Percentiles rank a stretch among this genome's conserved stretches.
Evolutionary conservation across 2,329 filamentous ascomycete genomes (phyloP).

Genomic region (Neonectria faginata): DNA sequence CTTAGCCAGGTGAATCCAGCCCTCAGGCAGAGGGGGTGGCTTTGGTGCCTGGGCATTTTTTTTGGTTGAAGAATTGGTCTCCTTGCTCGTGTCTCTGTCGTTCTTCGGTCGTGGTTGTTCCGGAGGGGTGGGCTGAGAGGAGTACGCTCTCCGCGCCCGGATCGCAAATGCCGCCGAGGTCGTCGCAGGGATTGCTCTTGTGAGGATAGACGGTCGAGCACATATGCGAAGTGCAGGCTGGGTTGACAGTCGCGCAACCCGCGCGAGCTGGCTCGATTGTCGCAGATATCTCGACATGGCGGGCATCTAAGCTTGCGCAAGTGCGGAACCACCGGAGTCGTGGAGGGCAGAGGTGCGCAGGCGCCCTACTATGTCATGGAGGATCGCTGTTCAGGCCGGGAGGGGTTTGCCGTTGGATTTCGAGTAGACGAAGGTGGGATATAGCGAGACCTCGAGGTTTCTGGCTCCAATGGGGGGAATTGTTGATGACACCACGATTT

Average conservation of each 20-base stretch:
- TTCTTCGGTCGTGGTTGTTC: constrained; percentile 47
- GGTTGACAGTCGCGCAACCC: constrained; percentile 68
- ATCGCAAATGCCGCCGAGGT: constrained; percentile 45
- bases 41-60: constrained; percentile 42
- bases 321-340: constrained; percentile 52
- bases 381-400: constrained; percentile 41
- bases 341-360: constrained; percentile 35
- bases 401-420: constrained; percentile 21
- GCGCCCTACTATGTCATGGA: constrained; percentile 50
- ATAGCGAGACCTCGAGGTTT: constrained; percentile 33
- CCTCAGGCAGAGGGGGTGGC: constrained; percentile 55
- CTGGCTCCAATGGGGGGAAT: constrained; percentile 38
- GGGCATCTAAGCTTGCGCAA: constrained; percentile 47
- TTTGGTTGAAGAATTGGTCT: constrained; percentile 32
- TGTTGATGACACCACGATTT: constrained; percentile 48
- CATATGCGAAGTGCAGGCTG: constrained; percentile 63
- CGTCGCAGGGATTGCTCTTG: constrained; percentile 46
- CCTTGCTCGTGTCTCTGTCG: constrained; percentile 43
- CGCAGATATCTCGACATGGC: constrained; percentile 75
- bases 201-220: constrained; percentile 50
- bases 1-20: constrained; percentile 60
- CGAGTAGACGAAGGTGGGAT: constrained; percentile 23
- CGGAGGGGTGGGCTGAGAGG: constrained; percentile 54
- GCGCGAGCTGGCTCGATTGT: constrained; percentile 74
- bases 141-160: constrained; percentile 52